Conservation (phyloP, 148 eudicot species). For the Agrostemma githago region DNA sequence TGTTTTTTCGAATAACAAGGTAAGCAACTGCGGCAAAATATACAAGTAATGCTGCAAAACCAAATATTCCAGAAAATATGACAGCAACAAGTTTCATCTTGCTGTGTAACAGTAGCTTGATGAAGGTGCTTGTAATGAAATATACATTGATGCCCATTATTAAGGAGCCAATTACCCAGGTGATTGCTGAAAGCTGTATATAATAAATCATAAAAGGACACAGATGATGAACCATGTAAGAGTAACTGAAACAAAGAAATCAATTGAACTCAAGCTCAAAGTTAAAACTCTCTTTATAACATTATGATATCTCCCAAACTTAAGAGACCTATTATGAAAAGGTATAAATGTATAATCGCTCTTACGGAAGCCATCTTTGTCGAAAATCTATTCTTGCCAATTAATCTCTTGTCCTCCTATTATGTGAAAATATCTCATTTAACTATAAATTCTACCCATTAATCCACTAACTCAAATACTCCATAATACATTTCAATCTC, state of each 20-base stretch:
- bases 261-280: background rate
- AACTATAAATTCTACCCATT: too few relatives aligned
- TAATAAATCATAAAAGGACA: background rate
- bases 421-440: too few relatives aligned
- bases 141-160: slow-evolving; percentile 87
- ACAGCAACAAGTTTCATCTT: slow-evolving; percentile 42
- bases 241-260: background rate
- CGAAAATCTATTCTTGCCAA: too few relatives aligned
- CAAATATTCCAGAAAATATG: slow-evolving; percentile 59
- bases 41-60: slow-evolving; percentile 56
- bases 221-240: background rate
- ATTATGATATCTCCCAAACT: too few relatives aligned
- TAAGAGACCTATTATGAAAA: background rate
- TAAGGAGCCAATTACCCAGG: slow-evolving; percentile 85
- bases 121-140: slow-evolving; percentile 62
- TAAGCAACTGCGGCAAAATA: slow-evolving; percentile 73
- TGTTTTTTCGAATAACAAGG: slow-evolving; percentile 65
- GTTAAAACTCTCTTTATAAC: background rate
- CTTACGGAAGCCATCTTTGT: background rate
- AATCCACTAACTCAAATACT: too few relatives aligned
- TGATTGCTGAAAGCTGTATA: slow-evolving; percentile 67
- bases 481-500: too few relatives aligned
- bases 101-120: slow-evolving; percentile 59
- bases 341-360: background rate
- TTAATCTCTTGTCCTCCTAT: too few relatives aligned